A percentile compares a stretch with the other conserved stretches of the same genome.
phyloP scores from a whole-genome alignment of 2,329 filamentous ascomycete species.

The Diplodia sapinea region DNA sequence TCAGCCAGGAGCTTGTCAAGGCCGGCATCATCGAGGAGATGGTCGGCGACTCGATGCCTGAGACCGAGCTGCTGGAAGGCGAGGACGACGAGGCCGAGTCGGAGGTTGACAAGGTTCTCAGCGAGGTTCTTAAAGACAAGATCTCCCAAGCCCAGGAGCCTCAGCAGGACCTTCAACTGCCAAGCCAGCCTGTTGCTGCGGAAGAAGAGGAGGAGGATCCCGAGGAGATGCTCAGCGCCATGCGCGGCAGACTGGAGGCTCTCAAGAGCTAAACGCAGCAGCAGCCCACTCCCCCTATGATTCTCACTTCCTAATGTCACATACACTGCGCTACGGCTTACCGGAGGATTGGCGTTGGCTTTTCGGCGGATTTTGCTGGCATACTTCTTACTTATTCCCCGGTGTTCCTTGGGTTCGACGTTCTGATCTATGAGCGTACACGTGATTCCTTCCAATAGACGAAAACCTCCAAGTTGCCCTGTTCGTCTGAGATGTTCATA shows the following conservation, averaged over 20 bases:
- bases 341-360: slow-evolving; percentile 23
- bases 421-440: not conserved
- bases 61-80: slow-evolving; percentile 67
- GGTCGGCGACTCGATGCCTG: slow-evolving; percentile 83
- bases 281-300: not conserved
- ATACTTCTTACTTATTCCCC: slow-evolving; percentile 20
- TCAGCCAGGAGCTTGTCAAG: slow-evolving; percentile 86
- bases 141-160: slow-evolving; percentile 67
- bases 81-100: slow-evolving; percentile 72
- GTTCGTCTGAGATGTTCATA: not conserved
- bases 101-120: slow-evolving; percentile 91
- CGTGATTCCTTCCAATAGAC: slow-evolving; percentile 16
- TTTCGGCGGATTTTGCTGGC: slow-evolving; percentile 14
- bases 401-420: not conserved
- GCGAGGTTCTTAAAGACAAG: slow-evolving; percentile 85
- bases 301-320: slow-evolving; percentile 3
- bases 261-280: slow-evolving; percentile 75
- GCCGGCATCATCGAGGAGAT: slow-evolving; percentile 98
- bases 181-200: slow-evolving; percentile 56
- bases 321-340: not conserved
- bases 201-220: slow-evolving; percentile 86
- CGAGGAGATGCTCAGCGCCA: slow-evolving; percentile 90
- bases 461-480: slow-evolving; percentile 1
- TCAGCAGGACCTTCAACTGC: slow-evolving; percentile 58
- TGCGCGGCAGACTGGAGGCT: slow-evolving; percentile 89